Percentiles rank a stretch among this genome's conserved stretches.
Evolutionary conservation across 495 filamentous ascomycete genomes (phyloP).

Genomic region (Penicillium robsamsonii): DNA sequence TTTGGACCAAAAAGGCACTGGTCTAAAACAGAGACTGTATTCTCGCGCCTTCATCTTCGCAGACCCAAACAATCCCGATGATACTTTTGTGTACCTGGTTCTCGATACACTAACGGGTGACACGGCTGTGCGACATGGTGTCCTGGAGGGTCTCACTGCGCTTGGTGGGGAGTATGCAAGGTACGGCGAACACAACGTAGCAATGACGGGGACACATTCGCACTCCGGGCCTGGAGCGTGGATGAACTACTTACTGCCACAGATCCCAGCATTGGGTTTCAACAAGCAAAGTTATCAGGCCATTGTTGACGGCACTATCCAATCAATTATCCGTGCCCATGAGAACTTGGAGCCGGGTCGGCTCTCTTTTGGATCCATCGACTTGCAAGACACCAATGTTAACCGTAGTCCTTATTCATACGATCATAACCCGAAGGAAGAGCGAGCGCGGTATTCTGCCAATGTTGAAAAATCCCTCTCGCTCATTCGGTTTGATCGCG

Average conservation of each 20-base stretch:
- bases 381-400: constrained; percentile 78
- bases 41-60: constrained; percentile 90
- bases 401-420: constrained; percentile 91
- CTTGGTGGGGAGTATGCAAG: constrained; percentile 67
- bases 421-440: constrained; percentile 79
- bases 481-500: constrained; percentile 73
- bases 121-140: constrained; percentile 84
- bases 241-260: constrained; percentile 94
- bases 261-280: constrained; percentile 89
- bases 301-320: constrained; percentile 81
- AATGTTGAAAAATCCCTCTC: constrained; percentile 89
- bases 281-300: constrained; percentile 85
- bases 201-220: constrained; percentile 89
- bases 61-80: constrained; percentile 57
- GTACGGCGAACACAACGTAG: constrained; percentile 83
- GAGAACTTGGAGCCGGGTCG: constrained; percentile 67
- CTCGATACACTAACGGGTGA: constrained; percentile 88
- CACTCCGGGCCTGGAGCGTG: constrained; percentile 92
- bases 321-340: constrained; percentile 82
- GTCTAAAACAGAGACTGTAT: constrained; percentile 84
- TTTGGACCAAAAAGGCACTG: constrained; percentile 78
- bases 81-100: constrained; percentile 85
- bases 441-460: constrained; percentile 68
- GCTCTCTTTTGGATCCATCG: constrained; percentile 70
- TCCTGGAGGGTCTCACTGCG: constrained; percentile 65